These are phyloP conservation scores for Plasmodium cynomolgi DNA, from an alignment of 169 alveolate species.

Conservation along the genomic window DNA sequence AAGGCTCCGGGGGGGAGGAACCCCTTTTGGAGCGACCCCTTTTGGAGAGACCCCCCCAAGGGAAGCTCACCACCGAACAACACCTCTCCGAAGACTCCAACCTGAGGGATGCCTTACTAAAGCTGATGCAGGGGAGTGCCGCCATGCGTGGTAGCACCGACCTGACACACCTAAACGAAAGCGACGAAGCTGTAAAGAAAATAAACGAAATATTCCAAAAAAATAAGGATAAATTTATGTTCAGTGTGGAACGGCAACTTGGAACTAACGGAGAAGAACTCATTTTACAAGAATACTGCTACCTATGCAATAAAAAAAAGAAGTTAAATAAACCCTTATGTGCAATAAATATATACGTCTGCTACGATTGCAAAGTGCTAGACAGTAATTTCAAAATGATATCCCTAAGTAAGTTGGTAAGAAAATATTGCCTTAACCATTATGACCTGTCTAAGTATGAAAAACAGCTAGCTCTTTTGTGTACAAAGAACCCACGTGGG, in stretches of 20 bases:
- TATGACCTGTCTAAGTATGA: slow-evolving; percentile 48
- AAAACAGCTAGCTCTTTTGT: slow-evolving; percentile 33
- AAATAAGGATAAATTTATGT: slow-evolving; percentile 18
- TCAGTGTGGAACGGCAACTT: slow-evolving; percentile 31
- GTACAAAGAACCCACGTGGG: slow-evolving; percentile 68
- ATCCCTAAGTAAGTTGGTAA: slow-evolving; percentile 40
- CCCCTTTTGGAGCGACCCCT: not conserved
- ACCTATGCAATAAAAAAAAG: slow-evolving; percentile 53
- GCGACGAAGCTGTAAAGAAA: slow-evolving; percentile 18
- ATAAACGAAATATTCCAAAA: slow-evolving; percentile 30
- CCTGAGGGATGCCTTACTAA: not conserved
- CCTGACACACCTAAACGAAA: slow-evolving; percentile 8
- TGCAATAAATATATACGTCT: slow-evolving; percentile 33
- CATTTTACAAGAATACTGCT: slow-evolving; percentile 20
- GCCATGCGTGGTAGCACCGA: not conserved
- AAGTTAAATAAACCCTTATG: slow-evolving; percentile 24
- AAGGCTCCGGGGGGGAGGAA: not conserved
- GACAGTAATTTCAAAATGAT: slow-evolving; percentile 70
- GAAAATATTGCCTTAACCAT: slow-evolving; percentile 35
- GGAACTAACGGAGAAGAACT: slow-evolving; percentile 1
- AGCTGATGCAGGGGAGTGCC: not conserved
- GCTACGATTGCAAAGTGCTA: slow-evolving; percentile 53
- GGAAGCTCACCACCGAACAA: not conserved
- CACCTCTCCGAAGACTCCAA: not conserved
- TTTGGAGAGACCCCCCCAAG: too few species aligned